Percentiles rank a stretch among this genome's conserved stretches.
phyloP scores from a whole-genome alignment of 2,329 filamentous ascomycete species.

The Diaporthe nobilis region DNA sequence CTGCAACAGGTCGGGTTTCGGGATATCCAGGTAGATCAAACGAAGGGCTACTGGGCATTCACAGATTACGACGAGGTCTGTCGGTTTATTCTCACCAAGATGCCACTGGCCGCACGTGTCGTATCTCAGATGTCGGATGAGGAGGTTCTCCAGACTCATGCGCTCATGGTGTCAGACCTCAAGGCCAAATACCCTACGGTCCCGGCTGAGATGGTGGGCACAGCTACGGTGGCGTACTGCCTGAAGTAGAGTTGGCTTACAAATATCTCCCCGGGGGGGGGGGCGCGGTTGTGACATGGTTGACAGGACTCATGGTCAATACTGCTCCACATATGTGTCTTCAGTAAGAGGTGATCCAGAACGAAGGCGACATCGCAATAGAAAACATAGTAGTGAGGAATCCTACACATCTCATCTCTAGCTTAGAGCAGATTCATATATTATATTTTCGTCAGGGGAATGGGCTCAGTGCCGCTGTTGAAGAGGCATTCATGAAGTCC shows the following conservation, averaged over 20 bases:
- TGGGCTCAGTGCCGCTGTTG: too few species aligned
- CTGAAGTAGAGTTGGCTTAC: conserved; percentile 33
- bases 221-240: conserved; percentile 42
- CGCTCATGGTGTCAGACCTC: conserved; percentile 41
- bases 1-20: conserved; percentile 36
- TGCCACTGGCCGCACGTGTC: conserved; percentile 39
- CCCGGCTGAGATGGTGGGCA: conserved; percentile 42
- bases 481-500: too few species aligned
- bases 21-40: conserved; percentile 38
- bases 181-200: conserved; percentile 40
- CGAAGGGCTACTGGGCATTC: conserved; percentile 35
- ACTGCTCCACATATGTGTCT: too few species aligned
- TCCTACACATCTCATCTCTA: too few species aligned
- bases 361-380: too few species aligned
- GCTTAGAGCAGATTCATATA: too few species aligned
- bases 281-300: rapidly evolving
- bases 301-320: too few species aligned
- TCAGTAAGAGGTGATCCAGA: too few species aligned
- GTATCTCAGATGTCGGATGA: conserved; percentile 42
- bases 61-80: conserved; percentile 39
- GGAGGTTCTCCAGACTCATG: conserved; percentile 38
- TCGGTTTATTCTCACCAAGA: conserved; percentile 40
- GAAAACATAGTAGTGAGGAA: too few species aligned
- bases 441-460: too few species aligned
- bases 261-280: not conserved